Conservation (phyloP, 2,329 filamentous ascomycete species). For the Colletotrichum paranaense region DNA sequence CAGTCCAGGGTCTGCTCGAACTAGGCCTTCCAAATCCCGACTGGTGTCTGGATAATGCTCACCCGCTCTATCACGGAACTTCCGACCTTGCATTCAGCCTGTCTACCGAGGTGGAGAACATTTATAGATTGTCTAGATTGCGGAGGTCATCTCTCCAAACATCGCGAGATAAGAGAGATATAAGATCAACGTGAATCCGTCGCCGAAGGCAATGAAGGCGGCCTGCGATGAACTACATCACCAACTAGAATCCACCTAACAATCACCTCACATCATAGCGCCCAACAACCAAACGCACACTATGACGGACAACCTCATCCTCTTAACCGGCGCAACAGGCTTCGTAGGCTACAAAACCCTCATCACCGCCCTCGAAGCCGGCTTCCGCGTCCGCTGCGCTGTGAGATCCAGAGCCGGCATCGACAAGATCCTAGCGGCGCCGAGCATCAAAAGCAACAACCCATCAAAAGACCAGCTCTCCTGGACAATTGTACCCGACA, state of each 20-base stretch:
- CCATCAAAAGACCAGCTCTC: slow-evolving; percentile 36
- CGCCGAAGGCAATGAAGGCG: no score
- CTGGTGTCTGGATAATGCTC: background rate
- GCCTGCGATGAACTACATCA: background rate
- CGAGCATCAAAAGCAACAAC: slow-evolving; percentile 31
- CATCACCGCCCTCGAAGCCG: slow-evolving; percentile 39
- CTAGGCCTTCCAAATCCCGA: background rate
- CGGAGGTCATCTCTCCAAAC: background rate
- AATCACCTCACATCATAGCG: background rate
- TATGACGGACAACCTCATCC: slow-evolving; percentile 10
- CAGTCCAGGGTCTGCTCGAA: background rate
- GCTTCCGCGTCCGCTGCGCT: slow-evolving; percentile 44
- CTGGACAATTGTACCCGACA: slow-evolving; percentile 48
- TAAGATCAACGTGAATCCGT: background rate
- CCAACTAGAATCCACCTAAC: background rate
- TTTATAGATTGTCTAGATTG: background rate
- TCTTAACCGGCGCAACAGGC: slow-evolving; percentile 45
- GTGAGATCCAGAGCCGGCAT: slow-evolving; percentile 40
- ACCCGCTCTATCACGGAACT: background rate
- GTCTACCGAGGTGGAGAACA: background rate
- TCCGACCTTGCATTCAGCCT: background rate
- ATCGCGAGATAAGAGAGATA: background rate
- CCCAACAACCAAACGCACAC: background rate
- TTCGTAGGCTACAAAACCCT: slow-evolving; percentile 45
- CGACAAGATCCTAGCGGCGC: slow-evolving; percentile 8